Evolutionary conservation across 177 flowering plant genomes (phyloP).

Genomic region (Vitis hybrid): DNA sequence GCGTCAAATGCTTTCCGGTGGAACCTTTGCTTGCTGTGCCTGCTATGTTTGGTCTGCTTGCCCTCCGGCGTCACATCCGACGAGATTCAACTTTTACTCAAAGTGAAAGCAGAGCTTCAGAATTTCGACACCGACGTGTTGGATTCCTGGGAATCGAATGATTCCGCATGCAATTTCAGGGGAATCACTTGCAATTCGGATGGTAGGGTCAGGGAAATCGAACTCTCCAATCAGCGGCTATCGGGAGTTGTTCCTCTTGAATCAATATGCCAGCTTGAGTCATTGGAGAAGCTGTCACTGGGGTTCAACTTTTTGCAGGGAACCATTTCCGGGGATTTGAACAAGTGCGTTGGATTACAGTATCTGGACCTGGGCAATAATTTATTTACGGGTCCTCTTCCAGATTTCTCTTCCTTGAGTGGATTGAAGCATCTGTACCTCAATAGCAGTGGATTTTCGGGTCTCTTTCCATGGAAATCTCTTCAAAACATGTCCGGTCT

Average conservation of each 20-base stretch:
- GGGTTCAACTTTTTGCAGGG: slow-evolving; percentile 45
- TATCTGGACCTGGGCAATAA: slow-evolving; percentile 62
- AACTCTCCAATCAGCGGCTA: slow-evolving; percentile 34
- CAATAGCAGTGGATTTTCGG: slow-evolving; percentile 46
- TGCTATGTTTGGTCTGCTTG: slow-evolving; percentile 15
- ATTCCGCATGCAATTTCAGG: slow-evolving; percentile 22
- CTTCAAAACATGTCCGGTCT: slow-evolving; percentile 35
- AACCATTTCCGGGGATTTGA: slow-evolving; percentile 27
- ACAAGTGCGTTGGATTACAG: slow-evolving; percentile 32
- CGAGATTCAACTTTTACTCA: slow-evolving; percentile 31
- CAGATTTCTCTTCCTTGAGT: slow-evolving; percentile 37
- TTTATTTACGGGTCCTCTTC: slow-evolving; percentile 37
- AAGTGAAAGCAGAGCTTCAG: slow-evolving; percentile 30
- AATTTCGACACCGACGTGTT: slow-evolving; percentile 21
- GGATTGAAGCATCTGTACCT: slow-evolving; percentile 32
- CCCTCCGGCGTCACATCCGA: slow-evolving; percentile 20
- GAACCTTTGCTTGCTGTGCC: not conserved
- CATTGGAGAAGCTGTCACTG: slow-evolving; percentile 46
- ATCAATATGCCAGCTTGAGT: slow-evolving; percentile 37
- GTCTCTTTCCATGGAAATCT: slow-evolving; percentile 57
- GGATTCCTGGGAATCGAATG: slow-evolving; percentile 29
- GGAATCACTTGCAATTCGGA: slow-evolving; percentile 44
- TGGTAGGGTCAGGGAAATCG: slow-evolving; percentile 37
- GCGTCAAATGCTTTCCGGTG: slow-evolving; percentile 1
- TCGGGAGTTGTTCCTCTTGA: slow-evolving; percentile 40